Evolutionary conservation across 1,284 basidiomycete species (phyloP).

Genomic region (Malassezia furfur): DNA sequence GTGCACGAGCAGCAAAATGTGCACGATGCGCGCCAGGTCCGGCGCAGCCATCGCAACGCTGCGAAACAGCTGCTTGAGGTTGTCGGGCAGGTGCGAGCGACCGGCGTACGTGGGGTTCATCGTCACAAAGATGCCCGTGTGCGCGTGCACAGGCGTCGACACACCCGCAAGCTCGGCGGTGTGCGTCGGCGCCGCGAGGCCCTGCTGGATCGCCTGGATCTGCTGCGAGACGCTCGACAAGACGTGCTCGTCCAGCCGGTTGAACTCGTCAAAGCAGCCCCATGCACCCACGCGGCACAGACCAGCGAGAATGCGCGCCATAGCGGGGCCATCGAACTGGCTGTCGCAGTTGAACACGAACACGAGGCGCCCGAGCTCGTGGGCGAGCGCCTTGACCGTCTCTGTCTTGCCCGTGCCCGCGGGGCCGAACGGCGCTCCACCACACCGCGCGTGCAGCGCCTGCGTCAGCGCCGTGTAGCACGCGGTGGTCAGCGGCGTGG

Average conservation of each 20-base stretch:
- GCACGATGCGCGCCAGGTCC: slow-evolving; percentile 93
- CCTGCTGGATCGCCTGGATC: slow-evolving; percentile 96
- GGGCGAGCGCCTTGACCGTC: slow-evolving; percentile 95
- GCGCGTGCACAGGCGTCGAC: slow-evolving; percentile 79
- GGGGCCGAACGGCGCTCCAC: slow-evolving; percentile 94
- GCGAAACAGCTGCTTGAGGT: slow-evolving; percentile 83
- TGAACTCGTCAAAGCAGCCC: slow-evolving; percentile 52
- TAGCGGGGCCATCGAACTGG: slow-evolving; percentile 98
- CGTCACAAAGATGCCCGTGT: slow-evolving; percentile 92
- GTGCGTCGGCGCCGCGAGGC: slow-evolving; percentile 57
- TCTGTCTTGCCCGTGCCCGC: slow-evolving; percentile 99
- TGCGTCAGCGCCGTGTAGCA: slow-evolving; percentile 95
- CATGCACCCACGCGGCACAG: slow-evolving; percentile 98
- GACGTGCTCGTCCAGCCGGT: slow-evolving; percentile 94
- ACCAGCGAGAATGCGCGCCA: slow-evolving; percentile 98
- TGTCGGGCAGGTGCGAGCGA: slow-evolving; percentile 90
- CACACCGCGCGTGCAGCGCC: slow-evolving; percentile 84
- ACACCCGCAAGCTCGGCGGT: slow-evolving; percentile 78
- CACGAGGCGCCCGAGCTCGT: slow-evolving; percentile 92
- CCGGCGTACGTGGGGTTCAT: slow-evolving; percentile 94
- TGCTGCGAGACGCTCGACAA: slow-evolving; percentile 97
- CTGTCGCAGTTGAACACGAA: slow-evolving; percentile 99
- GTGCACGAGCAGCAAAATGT: slow-evolving; percentile 98
- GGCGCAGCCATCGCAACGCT: slow-evolving; percentile 99
- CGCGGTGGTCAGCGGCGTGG: slow-evolving; percentile 94